Evolutionary conservation across 345 rosid genomes (phyloP).

Genomic region (Salix purpurea): DNA sequence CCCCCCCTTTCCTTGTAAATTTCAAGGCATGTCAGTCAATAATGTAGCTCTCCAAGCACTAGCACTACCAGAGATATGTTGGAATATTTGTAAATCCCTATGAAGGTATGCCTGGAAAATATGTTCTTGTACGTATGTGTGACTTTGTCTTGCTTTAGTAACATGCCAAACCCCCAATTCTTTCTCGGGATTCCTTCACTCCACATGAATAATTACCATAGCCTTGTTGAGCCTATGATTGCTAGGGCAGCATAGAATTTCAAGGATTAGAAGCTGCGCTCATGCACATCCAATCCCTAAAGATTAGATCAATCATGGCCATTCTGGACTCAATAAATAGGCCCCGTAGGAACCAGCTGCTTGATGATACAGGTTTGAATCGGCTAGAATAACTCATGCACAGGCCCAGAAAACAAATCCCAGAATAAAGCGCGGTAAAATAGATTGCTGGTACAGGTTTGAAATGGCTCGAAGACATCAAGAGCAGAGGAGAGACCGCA

Average conservation of each 20-base stretch:
- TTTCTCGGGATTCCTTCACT: slow-evolving; percentile 28
- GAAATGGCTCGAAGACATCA: not conserved
- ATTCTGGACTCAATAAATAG: slow-evolving; percentile 11
- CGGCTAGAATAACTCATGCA: not conserved
- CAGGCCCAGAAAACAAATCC: not conserved
- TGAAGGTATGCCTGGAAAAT: slow-evolving; percentile 38
- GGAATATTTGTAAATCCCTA: slow-evolving; percentile 43
- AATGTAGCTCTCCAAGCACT: slow-evolving; percentile 15
- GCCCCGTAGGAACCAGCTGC: not conserved
- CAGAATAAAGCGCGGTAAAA: not conserved
- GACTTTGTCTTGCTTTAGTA: slow-evolving; percentile 71
- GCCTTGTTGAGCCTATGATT: not conserved
- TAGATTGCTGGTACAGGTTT: not conserved
- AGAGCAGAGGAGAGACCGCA: not conserved
- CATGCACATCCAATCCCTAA: slow-evolving; percentile 17
- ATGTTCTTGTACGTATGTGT: slow-evolving; percentile 36
- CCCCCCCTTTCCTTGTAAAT: slow-evolving; percentile 21
- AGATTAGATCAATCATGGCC: slow-evolving; percentile 26
- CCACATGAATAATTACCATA: slow-evolving; percentile 15
- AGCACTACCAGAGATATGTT: slow-evolving; percentile 17
- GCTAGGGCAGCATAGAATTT: slow-evolving; percentile 9
- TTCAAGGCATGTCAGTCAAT: slow-evolving; percentile 43
- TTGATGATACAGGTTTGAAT: too few relatives aligned
- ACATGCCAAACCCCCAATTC: slow-evolving; percentile 67
- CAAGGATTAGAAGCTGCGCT: slow-evolving; percentile 8